A percentile compares a stretch with the other conserved stretches of the same genome.
These are phyloP conservation scores for Cytospora piceae DNA, from an alignment of 2,329 filamentous ascomycete species.

Conservation along the genomic window DNA sequence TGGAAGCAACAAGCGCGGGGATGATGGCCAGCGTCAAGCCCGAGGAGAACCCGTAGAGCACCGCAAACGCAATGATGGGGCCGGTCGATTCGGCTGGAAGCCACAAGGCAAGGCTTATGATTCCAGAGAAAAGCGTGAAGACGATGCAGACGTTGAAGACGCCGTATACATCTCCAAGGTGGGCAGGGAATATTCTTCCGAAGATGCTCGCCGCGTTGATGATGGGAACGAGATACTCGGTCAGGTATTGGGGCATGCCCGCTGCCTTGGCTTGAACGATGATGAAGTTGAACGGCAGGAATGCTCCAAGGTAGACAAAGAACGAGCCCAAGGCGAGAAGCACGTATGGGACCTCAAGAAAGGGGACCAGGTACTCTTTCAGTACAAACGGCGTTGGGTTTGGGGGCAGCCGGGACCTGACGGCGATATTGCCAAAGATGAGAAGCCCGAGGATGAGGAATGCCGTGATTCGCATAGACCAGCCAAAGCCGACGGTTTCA, in stretches of 20 bases:
- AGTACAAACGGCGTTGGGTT: slow-evolving; percentile 21
- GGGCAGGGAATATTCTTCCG: slow-evolving; percentile 29
- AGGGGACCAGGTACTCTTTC: slow-evolving; percentile 29
- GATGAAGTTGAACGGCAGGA: slow-evolving; percentile 36
- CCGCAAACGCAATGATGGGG: slow-evolving; percentile 34
- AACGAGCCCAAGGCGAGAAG: slow-evolving; percentile 32
- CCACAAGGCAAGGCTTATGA: slow-evolving; percentile 40
- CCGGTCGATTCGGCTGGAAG: slow-evolving; percentile 32
- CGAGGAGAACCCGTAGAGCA: slow-evolving; percentile 37
- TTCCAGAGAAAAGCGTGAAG: slow-evolving; percentile 44
- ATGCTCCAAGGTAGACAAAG: slow-evolving; percentile 36
- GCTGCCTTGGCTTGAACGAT: slow-evolving; percentile 33
- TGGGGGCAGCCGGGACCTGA: slow-evolving; percentile 31
- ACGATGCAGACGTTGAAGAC: slow-evolving; percentile 41
- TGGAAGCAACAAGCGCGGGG: slow-evolving; percentile 44
- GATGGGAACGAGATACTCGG: slow-evolving; percentile 35
- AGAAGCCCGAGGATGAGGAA: slow-evolving; percentile 37
- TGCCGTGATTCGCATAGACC: slow-evolving; percentile 38
- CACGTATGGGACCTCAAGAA: slow-evolving; percentile 32
- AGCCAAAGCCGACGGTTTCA: slow-evolving; percentile 35
- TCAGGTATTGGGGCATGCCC: slow-evolving; percentile 31
- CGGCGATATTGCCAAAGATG: slow-evolving; percentile 34
- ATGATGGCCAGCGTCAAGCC: slow-evolving; percentile 37
- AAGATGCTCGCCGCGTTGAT: slow-evolving; percentile 35
- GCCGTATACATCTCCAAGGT: slow-evolving; percentile 31